phyloP scores from a whole-genome alignment of 1,284 basidiomycete species.

The Puccinia novopanici region DNA sequence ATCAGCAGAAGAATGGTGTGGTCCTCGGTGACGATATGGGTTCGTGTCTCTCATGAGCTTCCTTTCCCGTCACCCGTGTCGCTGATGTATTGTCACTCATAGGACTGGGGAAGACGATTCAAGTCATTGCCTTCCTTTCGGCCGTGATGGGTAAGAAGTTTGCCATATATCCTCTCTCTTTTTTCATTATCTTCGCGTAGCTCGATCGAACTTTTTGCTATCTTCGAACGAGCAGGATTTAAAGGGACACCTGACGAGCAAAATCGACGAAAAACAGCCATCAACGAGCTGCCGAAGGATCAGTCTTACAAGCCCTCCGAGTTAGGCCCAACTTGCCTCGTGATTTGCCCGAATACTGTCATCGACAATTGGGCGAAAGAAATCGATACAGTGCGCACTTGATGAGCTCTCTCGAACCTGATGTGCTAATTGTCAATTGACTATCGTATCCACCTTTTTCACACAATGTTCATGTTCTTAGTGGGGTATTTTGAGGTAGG shows the following conservation, averaged over 20 bases:
- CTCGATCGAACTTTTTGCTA: not conserved
- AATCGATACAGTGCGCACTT: constrained; percentile 30
- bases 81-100: not conserved
- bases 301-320: constrained; percentile 28
- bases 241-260: constrained; percentile 33
- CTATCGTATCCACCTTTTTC: not conserved
- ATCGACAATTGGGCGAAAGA: constrained; percentile 47
- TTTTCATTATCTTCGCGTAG: not conserved
- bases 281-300: constrained; percentile 4
- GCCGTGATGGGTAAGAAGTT: constrained; percentile 36
- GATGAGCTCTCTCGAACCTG: not conserved
- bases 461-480: not conserved
- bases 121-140: constrained; percentile 47
- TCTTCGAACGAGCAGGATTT: constrained; percentile 4
- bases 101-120: constrained; percentile 49
- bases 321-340: constrained; percentile 43
- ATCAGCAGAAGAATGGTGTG: constrained; percentile 23
- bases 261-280: constrained; percentile 24
- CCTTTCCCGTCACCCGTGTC: not conserved
- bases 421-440: not conserved
- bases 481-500: constrained; percentile 49
- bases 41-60: constrained; percentile 2
- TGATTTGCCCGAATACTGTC: constrained; percentile 47
- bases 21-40: constrained; percentile 49
- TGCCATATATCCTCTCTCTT: not conserved